These are phyloP conservation scores for Emmonsiellopsis sp. DNA, from an alignment of 2,329 filamentous ascomycete species.

Conservation along the genomic window DNA sequence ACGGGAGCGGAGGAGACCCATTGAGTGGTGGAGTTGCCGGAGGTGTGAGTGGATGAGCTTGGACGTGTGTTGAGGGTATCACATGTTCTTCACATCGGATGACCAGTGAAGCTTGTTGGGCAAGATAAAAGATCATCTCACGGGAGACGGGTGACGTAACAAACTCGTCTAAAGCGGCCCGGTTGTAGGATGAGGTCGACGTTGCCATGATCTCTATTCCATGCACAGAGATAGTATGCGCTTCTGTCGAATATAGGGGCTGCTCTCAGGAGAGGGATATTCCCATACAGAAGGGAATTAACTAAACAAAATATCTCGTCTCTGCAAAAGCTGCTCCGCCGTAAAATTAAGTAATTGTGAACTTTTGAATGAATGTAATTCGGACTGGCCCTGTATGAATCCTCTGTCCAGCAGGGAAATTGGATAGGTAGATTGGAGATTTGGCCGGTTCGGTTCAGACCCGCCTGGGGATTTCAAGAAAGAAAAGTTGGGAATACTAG, in stretches of 20 bases:
- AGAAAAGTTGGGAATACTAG: not conserved
- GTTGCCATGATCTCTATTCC: constrained; percentile 6
- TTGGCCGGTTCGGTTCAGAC: not conserved
- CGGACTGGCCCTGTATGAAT: not conserved
- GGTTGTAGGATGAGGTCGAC: constrained; percentile 22
- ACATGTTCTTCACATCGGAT: constrained; percentile 46
- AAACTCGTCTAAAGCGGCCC: constrained; percentile 40
- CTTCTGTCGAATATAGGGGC: not conserved
- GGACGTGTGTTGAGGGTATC: constrained; percentile 26
- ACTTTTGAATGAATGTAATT: not conserved
- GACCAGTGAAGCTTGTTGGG: constrained; percentile 38
- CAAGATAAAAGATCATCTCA: constrained; percentile 41
- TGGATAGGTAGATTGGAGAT: not conserved
- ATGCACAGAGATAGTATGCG: not conserved
- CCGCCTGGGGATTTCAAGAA: not conserved
- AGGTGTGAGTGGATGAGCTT: constrained; percentile 49
- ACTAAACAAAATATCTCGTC: not conserved
- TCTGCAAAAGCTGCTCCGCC: too few relatives aligned
- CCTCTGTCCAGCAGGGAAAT: constrained; percentile 1
- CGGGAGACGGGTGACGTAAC: constrained; percentile 38
- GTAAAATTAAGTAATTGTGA: too few relatives aligned
- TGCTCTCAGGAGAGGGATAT: not conserved
- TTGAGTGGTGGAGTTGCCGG: constrained; percentile 50
- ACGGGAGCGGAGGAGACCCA: constrained; percentile 52
- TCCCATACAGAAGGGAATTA: not conserved